Percentiles rank a stretch among this genome's conserved stretches.
Conservation (phyloP, 2,329 filamentous ascomycete species). For the Sphaceloma murrayae region DNA sequence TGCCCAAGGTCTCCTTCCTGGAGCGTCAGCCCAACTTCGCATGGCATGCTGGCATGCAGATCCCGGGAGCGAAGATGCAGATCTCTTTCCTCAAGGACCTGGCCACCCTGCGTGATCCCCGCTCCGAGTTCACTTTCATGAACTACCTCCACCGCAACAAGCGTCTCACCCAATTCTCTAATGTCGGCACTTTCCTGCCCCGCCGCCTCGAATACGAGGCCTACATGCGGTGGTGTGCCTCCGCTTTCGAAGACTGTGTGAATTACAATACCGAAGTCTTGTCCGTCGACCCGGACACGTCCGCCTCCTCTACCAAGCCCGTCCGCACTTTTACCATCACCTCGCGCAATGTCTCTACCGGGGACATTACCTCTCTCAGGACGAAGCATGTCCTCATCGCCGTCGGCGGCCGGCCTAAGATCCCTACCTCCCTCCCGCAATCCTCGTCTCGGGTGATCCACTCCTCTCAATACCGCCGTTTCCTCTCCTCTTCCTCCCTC, state of each 20-base stretch:
- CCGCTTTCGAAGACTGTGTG: conserved; percentile 63
- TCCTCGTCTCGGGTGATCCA: conserved; percentile 69
- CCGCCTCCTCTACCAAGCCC: conserved; percentile 35
- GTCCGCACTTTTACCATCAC: conserved; percentile 59
- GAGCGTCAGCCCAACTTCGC: conserved; percentile 76
- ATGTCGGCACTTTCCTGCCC: conserved; percentile 79
- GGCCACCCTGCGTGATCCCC: conserved; percentile 76
- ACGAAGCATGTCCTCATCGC: conserved; percentile 63
- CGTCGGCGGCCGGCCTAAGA: conserved; percentile 57
- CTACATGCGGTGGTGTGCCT: conserved; percentile 87
- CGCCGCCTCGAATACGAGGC: conserved; percentile 85
- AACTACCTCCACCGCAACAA: conserved; percentile 81
- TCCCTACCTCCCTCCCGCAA: conserved; percentile 60
- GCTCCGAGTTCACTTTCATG: conserved; percentile 86
- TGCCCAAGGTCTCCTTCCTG: conserved; percentile 71
- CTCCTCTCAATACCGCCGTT: conserved; percentile 72
- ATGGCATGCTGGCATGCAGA: conserved; percentile 93
- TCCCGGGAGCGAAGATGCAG: conserved; percentile 91
- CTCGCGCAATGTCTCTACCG: conserved; percentile 53
- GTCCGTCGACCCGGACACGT: conserved; percentile 48
- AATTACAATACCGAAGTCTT: conserved; percentile 70
- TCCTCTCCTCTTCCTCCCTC: conserved; percentile 50
- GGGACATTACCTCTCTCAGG: conserved; percentile 43
- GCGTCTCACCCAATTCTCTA: conserved; percentile 82
- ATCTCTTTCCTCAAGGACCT: conserved; percentile 97